These are phyloP conservation scores for Fraxinus cuspidata DNA, from an alignment of 257 asterid species.

Conservation along the genomic window DNA sequence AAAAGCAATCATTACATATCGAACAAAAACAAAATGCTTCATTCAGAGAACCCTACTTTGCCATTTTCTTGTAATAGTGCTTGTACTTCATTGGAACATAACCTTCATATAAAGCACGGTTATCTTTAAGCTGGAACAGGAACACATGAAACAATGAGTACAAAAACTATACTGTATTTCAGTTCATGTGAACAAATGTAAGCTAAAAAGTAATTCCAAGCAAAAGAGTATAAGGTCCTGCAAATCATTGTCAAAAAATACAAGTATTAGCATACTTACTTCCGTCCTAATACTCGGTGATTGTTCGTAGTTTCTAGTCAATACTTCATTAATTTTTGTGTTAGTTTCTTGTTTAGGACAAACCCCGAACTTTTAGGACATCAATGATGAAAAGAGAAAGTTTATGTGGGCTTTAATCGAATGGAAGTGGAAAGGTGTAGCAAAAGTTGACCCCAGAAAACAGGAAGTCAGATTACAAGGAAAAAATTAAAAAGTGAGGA, in stretches of 20 bases:
- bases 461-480: not conserved
- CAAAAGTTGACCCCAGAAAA: not conserved
- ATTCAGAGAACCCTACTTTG: constrained; percentile 47
- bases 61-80: constrained; percentile 67
- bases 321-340: too few relatives aligned
- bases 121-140: constrained; percentile 55
- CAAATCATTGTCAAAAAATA: constrained; percentile 1
- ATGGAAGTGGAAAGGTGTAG: not conserved
- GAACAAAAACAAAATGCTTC: constrained; percentile 19
- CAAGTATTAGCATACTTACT: not conserved
- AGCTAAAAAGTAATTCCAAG: constrained; percentile 18
- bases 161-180: constrained; percentile 4
- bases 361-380: not conserved
- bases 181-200: constrained; percentile 15
- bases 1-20: constrained; percentile 14
- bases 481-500: too few relatives aligned
- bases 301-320: not conserved
- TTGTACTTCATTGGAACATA: constrained; percentile 74
- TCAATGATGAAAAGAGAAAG: not conserved
- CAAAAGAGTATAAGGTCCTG: not conserved
- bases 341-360: not conserved
- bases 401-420: not conserved
- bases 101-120: constrained; percentile 51
- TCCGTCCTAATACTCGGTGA: not conserved
- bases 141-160: constrained; percentile 27